A percentile compares a stretch with the other conserved stretches of the same genome.
Conservation (phyloP, 768 basidiomycete genomes). For the Collybia mongolica region DNA sequence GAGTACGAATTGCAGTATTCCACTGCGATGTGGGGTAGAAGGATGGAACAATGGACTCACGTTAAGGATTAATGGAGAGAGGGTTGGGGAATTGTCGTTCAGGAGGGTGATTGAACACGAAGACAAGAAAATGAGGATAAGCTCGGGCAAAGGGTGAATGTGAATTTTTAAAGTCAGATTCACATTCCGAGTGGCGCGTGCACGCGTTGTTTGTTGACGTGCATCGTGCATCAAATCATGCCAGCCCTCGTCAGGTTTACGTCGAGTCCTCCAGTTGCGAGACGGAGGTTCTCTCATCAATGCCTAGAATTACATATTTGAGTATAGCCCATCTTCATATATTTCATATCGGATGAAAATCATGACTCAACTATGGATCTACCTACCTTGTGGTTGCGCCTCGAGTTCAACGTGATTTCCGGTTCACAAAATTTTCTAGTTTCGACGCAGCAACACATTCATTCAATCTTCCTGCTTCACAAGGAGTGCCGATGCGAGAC, state of each 20-base stretch:
- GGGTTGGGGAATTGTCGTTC: slow-evolving; percentile 37
- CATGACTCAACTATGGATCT: no score
- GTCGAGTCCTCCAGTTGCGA: not conserved
- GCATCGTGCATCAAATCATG: slow-evolving; percentile 5
- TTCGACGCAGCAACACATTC: no score
- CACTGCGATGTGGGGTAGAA: slow-evolving; percentile 3
- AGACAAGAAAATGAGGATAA: slow-evolving; percentile 41
- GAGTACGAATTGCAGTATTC: slow-evolving; percentile 13
- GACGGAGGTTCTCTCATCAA: not conserved
- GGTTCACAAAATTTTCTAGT: no score
- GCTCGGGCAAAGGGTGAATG: slow-evolving; percentile 37
- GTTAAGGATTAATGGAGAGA: slow-evolving; percentile 36
- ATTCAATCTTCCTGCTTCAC: no score
- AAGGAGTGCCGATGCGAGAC: no score
- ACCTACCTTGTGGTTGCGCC: no score
- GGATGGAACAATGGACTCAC: slow-evolving; percentile 28
- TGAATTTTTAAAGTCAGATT: slow-evolving; percentile 46
- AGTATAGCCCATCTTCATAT: no score
- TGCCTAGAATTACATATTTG: no score
- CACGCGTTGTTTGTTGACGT: slow-evolving; percentile 3
- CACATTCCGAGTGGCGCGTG: slow-evolving; percentile 31
- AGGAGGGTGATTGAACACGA: slow-evolving; percentile 45
- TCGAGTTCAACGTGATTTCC: no score
- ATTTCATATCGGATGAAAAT: no score
- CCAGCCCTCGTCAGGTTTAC: not conserved